phyloP scores from a whole-genome alignment of 2,329 filamentous ascomycete species.

The Gaeumannomyces sp. region DNA sequence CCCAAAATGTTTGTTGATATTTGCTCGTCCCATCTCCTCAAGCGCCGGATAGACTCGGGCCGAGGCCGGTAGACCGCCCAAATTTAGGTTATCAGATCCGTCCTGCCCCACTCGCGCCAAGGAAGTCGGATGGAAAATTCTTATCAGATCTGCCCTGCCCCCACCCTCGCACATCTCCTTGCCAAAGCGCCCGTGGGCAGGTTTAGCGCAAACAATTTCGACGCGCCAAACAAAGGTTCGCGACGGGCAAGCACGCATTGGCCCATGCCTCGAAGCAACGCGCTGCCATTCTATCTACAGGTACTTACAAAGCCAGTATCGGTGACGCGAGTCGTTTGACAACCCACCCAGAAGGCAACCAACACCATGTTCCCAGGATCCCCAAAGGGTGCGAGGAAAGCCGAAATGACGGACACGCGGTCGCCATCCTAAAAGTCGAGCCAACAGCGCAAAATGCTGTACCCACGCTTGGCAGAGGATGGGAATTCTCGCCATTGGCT shows the following conservation, averaged over 20 bases:
- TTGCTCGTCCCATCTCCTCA: too few relatives aligned
- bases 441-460: not conserved
- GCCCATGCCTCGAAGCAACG: too few relatives aligned
- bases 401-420: not conserved
- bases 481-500: not conserved
- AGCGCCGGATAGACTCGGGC: not conserved
- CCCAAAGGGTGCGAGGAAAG: not conserved
- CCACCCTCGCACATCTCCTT: not conserved
- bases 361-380: not conserved
- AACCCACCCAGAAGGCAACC: too few relatives aligned
- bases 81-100: slow-evolving; percentile 6
- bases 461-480: not conserved
- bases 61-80: not conserved
- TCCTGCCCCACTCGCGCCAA: not conserved
- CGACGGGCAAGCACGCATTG: not conserved
- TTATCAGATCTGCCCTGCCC: slow-evolving; percentile 1
- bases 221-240: not conserved
- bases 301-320: not conserved
- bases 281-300: not conserved
- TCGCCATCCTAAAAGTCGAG: not conserved
- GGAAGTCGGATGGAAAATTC: not conserved
- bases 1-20: too few relatives aligned
- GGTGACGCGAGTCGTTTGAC: too few relatives aligned
- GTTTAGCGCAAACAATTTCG: not conserved
- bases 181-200: not conserved